Conservation (phyloP, 768 basidiomycete species). For the Clitopilus hobsonii region DNA sequence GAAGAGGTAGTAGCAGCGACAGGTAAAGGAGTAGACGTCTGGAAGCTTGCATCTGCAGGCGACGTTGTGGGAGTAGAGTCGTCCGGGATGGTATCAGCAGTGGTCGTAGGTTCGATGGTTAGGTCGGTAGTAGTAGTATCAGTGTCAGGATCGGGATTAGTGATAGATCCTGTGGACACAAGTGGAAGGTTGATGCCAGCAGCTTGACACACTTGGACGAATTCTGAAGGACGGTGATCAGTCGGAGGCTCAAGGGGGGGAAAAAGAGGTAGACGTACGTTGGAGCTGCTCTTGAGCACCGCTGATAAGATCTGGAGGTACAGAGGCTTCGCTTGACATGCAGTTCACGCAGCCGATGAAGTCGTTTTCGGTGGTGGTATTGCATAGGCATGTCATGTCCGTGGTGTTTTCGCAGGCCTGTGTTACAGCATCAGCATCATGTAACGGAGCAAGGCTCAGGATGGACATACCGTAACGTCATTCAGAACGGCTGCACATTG, state of each 20-base stretch:
- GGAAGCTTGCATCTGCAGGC: too few relatives aligned
- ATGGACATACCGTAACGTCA: neutral
- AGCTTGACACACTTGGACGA: neutral
- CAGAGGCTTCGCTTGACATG: neutral
- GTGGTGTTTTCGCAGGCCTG: neutral
- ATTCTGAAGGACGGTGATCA: neutral
- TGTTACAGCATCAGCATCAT: neutral
- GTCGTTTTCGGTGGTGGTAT: neutral
- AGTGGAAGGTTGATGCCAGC: neutral
- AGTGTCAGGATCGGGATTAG: neutral
- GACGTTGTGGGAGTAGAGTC: neutral
- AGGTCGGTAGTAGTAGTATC: too few relatives aligned
- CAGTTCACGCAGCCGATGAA: neutral
- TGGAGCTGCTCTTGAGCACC: neutral
- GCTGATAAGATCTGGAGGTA: neutral
- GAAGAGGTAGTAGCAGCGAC: neutral
- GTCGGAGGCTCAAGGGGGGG: neutral
- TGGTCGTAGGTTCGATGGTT: too few relatives aligned
- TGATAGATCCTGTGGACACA: neutral
- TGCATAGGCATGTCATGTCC: neutral
- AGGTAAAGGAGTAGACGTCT: neutral
- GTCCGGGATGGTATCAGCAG: neutral
- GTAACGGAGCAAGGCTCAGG: neutral
- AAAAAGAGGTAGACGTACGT: neutral
- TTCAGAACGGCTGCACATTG: neutral